Evolutionary conservation across 140 eudicot genomes (phyloP), one percentile per base, ranked within the genome.

Genomic region (Cichorium intybus): DNA sequence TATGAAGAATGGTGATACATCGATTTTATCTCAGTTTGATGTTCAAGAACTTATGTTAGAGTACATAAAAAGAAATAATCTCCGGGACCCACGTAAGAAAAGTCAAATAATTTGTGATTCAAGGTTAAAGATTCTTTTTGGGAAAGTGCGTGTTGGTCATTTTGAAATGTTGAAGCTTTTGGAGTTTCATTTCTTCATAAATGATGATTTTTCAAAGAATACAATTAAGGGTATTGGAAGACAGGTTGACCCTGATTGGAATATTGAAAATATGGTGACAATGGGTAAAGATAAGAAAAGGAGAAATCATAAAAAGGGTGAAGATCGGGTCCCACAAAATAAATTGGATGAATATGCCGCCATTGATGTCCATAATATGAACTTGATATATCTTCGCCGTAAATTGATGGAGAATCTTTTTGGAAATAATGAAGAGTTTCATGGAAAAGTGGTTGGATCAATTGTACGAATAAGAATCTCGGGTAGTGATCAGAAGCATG

Each of bases 101-200:
- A 84, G 93, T 70, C 95, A 90, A 72, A 81, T 90, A 2, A 56
- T 84, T 18, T 90, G 97, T 75, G 97, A 90, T 78, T 57, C 34
- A 28, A 82, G 95, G 86, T 84, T 90, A 50, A 68, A 67, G 66
- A 77, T 41, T 78, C 71, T 90, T 41, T 90, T 90, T 73, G 86
- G 86, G 43, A 90, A 80, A 73, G 79, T 81, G 55, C 78, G 87
- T 16, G 92, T 87, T 64, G 93, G 91, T 43, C 95, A 77, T 57
- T 79, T 82, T 68, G 97, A 90, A 73, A 90, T 87, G 97, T 76
- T 81, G 16, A 90, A 86, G 84, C 94, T 90, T 85, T 87, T 90
- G 34, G 97, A 87, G 48, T 84, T 21, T 76, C 94, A 87, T 62
- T 80, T 79, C 55, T 79, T 79, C 29, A 45, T 79, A 17, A 84